Conservation (phyloP, 2,329 filamentous ascomycete species). For the Alternaria sp. region DNA sequence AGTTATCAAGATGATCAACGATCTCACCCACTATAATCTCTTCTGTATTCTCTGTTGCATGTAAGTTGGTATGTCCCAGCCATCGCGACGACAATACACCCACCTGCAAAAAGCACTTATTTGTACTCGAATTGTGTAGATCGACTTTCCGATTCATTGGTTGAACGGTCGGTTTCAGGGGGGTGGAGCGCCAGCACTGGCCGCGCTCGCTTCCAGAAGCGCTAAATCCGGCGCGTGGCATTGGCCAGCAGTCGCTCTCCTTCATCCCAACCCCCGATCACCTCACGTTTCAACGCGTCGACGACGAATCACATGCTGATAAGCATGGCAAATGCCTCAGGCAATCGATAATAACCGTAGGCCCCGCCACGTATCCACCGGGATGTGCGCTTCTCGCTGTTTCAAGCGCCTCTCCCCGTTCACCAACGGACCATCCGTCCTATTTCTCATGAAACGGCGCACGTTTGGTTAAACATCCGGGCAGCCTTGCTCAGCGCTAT, state of each 20-base stretch:
- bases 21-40: background rate
- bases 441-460: conserved; percentile 41
- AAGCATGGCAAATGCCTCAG: conserved; percentile 7
- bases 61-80: background rate
- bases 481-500: conserved; percentile 23
- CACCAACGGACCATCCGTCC: conserved; percentile 24
- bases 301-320: conserved; percentile 15
- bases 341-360: conserved; percentile 9
- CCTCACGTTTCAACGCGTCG: conserved; percentile 23
- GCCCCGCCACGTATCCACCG: conserved; percentile 15
- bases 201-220: conserved; percentile 14
- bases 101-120: background rate
- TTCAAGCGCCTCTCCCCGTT: conserved; percentile 30
- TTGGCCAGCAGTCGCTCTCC: conserved; percentile 17
- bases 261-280: conserved; percentile 14
- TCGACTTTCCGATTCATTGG: conserved; percentile 5
- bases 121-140: background rate
- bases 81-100: background rate
- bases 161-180: conserved; percentile 15
- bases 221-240: conserved; percentile 8
- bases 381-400: conserved; percentile 24
- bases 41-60: background rate
- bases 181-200: conserved; percentile 2
- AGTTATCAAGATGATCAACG: background rate
- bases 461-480: conserved; percentile 28